These are phyloP conservation scores for Blepharisma japonicum DNA, from an alignment of 73 alveolate genomes.

Conservation along the genomic window DNA sequence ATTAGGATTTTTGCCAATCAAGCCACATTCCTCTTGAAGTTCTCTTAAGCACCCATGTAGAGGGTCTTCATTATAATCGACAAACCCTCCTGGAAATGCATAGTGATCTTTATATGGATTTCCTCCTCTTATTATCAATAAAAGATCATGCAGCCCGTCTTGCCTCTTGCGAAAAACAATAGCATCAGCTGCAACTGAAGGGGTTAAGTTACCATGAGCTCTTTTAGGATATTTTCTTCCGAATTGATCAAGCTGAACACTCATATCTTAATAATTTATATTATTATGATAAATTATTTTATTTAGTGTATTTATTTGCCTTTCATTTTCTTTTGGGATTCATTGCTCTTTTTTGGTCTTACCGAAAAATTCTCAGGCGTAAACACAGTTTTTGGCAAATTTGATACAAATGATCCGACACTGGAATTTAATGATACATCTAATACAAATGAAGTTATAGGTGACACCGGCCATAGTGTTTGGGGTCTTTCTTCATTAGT, in stretches of 20 bases:
- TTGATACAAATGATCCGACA: not conserved
- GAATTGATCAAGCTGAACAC: constrained; percentile 23
- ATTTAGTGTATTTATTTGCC: too few species aligned
- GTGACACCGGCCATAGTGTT: constrained; percentile 16
- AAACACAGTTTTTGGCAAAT: constrained; percentile 11
- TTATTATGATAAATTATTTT: too few species aligned
- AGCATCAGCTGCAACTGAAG: constrained; percentile 93
- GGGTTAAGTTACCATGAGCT: constrained; percentile 51
- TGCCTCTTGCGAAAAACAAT: constrained; percentile 68
- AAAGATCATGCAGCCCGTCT: constrained; percentile 61
- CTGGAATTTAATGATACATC: constrained; percentile 18
- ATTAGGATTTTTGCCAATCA: constrained; percentile 79
- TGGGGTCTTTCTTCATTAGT: not conserved
- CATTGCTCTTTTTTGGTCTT: not conserved
- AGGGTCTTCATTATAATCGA: constrained; percentile 97
- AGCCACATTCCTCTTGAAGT: constrained; percentile 90
- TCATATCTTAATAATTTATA: too few species aligned
- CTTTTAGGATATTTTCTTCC: constrained; percentile 27
- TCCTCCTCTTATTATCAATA: constrained; percentile 84
- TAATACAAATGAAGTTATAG: not conserved
- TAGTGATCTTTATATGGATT: constrained; percentile 82
- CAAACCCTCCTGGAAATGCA: constrained; percentile 99
- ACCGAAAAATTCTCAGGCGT: constrained; percentile 6
- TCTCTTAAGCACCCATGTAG: constrained; percentile 88
- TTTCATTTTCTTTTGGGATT: not conserved